Evolutionary conservation across 2,329 filamentous ascomycete genomes (phyloP).

Genomic region (Sporothrix mexicana): DNA sequence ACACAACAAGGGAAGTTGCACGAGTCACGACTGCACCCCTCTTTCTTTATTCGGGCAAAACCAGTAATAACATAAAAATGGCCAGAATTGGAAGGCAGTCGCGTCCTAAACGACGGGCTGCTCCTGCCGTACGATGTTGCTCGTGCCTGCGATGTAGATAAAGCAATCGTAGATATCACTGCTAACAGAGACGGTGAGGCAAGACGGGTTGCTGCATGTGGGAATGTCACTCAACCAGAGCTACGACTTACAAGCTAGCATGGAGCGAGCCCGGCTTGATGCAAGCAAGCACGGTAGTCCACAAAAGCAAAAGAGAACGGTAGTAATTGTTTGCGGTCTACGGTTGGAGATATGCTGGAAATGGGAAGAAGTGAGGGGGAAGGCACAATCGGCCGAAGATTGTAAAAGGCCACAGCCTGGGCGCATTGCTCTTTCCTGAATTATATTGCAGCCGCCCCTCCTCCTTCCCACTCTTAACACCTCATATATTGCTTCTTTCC

Average conservation of each 20-base stretch:
- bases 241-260: neutral
- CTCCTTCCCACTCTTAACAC: neutral
- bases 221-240: neutral
- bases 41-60: neutral
- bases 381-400: constrained; percentile 18
- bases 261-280: neutral
- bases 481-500: neutral
- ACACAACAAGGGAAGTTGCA: neutral
- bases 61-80: neutral
- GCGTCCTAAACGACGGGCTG: neutral
- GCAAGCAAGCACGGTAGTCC: constrained; percentile 11
- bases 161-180: neutral
- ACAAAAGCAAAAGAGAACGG: neutral
- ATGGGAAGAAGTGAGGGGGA: constrained; percentile 12
- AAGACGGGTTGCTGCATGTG: constrained; percentile 14
- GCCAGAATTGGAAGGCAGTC: neutral
- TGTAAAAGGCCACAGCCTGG: neutral
- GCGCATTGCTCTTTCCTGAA: neutral
- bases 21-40: neutral
- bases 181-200: neutral
- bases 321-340: neutral
- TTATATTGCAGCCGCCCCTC: neutral
- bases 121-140: neutral
- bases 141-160: neutral
- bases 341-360: constrained; percentile 10